A percentile compares a stretch with the other conserved stretches of the same genome.
phyloP scores from a whole-genome alignment of 139 green algal species.

The Chlorella sp. region DNA sequence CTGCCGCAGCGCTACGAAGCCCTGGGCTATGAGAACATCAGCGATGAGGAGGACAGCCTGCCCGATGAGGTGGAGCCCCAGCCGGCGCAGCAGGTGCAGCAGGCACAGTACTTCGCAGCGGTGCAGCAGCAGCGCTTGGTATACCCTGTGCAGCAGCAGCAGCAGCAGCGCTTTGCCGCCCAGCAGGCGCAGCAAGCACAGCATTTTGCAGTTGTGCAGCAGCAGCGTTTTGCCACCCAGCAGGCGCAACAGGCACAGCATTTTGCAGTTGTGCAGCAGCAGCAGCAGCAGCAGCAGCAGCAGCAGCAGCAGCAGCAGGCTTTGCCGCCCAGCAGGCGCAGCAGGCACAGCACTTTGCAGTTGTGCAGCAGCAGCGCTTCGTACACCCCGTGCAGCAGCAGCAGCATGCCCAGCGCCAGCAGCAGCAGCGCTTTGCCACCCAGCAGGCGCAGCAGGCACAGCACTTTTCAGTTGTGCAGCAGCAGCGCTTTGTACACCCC shows the following conservation, averaged over 20 bases:
- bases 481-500: too few species aligned
- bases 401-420: neutral
- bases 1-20: neutral
- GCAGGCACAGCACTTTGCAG: too few species aligned
- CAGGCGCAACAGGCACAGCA: neutral
- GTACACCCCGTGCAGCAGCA: too few species aligned
- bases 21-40: neutral
- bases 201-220: neutral
- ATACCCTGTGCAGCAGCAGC: neutral
- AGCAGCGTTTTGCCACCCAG: too few species aligned
- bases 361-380: too few species aligned
- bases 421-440: too few species aligned
- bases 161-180: too few species aligned
- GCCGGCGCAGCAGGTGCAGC: neutral
- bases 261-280: neutral
- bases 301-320: neutral
- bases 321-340: too few species aligned
- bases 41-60: neutral
- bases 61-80: neutral
- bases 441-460: too few species aligned
- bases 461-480: too few species aligned
- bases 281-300: neutral
- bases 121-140: neutral
- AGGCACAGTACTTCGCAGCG: neutral
- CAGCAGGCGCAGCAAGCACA: neutral